Evolutionary conservation across 176 grass and related monocot species (phyloP), one percentile per base, ranked within the genome.

Genomic region (Phoenix roebelenii): DNA sequence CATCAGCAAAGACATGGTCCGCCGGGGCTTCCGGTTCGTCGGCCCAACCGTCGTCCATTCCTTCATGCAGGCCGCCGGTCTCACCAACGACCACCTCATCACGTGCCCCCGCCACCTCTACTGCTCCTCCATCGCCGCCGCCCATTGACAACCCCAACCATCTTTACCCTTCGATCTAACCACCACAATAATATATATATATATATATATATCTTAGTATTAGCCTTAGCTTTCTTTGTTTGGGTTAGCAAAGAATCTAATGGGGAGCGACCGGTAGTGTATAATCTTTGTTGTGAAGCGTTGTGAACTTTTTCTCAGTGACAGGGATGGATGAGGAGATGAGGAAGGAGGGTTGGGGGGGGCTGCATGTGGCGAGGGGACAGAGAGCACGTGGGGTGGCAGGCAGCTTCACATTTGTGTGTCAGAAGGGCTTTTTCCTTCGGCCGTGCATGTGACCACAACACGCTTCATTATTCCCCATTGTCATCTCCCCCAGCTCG

Each of bases 1-100:
- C 44, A 91, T 97, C 76, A 97, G 92, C 92, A 97, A 91, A 64
- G 92, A 97, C 69, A 85, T 97, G 92, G 84, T 97, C 14, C 87
- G 92, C 15, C 86, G 92, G 0, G 93, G 87, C 22, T 88, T 97
- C 75, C 93, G 93, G 3, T 82, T 88, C 61, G 93, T 85, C 0
- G 93, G 93, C 24, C 93, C 93, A 4, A 97, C 87, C 0, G 93
- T 97, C 78, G 70, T 97, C 58, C 84, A 97, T 55, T 91, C 87
- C 9, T 88, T 97, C 81, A 97, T 97, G 93, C 84, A 97, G 59
- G 87, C 93, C 16, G 93, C 75, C 63, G 93, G 92, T 0, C 84
- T 97, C 61, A 97, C 93, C 51, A 97, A 97, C 58, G 93, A 97
- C 67, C 93, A 97, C 71, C 83, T 97, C 75, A 54, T 91, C 70